These are phyloP conservation scores for Phytopythium litorale DNA, from an alignment of 352 stramenopile species.

Conservation along the genomic window DNA sequence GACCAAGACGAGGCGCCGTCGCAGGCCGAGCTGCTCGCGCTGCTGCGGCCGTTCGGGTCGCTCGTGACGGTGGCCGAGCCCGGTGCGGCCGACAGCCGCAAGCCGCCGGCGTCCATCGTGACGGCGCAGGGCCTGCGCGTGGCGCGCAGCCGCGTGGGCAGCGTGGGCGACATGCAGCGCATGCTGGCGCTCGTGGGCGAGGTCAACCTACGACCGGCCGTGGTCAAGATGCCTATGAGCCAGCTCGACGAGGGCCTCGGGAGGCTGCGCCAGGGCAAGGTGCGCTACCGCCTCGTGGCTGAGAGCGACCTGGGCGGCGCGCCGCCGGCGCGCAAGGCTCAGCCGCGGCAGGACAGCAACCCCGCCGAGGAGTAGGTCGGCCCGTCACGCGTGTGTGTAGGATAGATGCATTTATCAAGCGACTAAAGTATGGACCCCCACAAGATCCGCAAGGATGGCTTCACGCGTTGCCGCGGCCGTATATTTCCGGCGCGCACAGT, in stretches of 20 bases:
- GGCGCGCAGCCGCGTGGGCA: constrained; percentile 60
- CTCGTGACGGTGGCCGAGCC: constrained; percentile 60
- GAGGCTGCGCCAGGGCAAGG: constrained; percentile 23
- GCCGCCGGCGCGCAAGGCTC: no score
- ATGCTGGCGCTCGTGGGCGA: constrained; percentile 75
- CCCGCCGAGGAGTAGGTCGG: constrained; percentile 5
- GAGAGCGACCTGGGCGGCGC: constrained; percentile 1
- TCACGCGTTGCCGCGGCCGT: not conserved
- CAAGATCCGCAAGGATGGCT: not conserved
- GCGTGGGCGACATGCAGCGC: constrained; percentile 60
- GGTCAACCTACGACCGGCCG: constrained; percentile 43
- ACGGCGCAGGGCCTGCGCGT: constrained; percentile 25
- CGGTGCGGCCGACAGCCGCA: constrained; percentile 33
- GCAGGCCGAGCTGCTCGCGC: constrained; percentile 33
- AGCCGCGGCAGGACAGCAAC: constrained; percentile 5
- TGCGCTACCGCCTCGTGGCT: constrained; percentile 1
- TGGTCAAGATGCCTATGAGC: constrained; percentile 34
- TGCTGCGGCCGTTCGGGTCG: constrained; percentile 48
- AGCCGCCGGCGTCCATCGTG: constrained; percentile 29
- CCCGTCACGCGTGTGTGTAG: no score
- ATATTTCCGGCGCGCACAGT: not conserved
- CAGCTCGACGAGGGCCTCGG: constrained; percentile 30
- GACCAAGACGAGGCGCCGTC: constrained; percentile 18
- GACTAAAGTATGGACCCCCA: not conserved
- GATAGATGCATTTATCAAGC: no score